Percentiles rank a stretch among this genome's conserved stretches.
phyloP scores from a whole-genome alignment of 768 basidiomycete genomes.

The Aureoboletus auriporus region DNA sequence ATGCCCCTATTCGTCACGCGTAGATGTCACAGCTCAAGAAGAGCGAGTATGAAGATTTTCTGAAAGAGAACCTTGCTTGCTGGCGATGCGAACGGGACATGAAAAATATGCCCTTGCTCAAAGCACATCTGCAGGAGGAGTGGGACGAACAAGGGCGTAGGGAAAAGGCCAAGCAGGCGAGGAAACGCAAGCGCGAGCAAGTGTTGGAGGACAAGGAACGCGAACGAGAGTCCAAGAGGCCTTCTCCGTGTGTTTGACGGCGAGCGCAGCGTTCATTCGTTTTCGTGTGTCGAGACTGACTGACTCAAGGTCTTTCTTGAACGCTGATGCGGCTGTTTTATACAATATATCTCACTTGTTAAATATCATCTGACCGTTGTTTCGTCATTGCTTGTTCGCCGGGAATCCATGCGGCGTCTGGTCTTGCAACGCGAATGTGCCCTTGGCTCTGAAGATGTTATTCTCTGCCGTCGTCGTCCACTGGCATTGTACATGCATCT shows the following conservation, averaged over 20 bases:
- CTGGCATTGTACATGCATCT: too few relatives aligned
- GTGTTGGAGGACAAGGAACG: constrained; percentile 5
- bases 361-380: constrained; percentile 5
- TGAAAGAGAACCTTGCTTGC: constrained; percentile 67
- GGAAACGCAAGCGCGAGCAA: constrained; percentile 36
- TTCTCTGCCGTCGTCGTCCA: too few relatives aligned
- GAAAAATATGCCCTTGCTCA: constrained; percentile 73
- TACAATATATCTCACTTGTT: background rate
- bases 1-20: background rate
- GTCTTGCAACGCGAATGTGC: background rate
- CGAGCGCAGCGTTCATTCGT: background rate
- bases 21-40: constrained; percentile 54
- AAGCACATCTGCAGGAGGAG: constrained; percentile 71
- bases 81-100: constrained; percentile 61
- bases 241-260: constrained; percentile 7
- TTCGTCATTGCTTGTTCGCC: background rate
- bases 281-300: too few relatives aligned
- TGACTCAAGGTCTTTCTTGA: too few relatives aligned
- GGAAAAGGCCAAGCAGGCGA: constrained; percentile 39
- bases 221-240: constrained; percentile 13
- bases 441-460: too few relatives aligned
- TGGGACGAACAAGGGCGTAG: constrained; percentile 49
- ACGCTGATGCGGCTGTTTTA: too few relatives aligned
- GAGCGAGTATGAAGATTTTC: constrained; percentile 55
- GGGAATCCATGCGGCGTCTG: too few relatives aligned